A percentile compares a stretch with the other conserved stretches of the same genome.
Evolutionary conservation across 1,284 basidiomycete species (phyloP).

Genomic region (Afroboletus lepidellus): DNA sequence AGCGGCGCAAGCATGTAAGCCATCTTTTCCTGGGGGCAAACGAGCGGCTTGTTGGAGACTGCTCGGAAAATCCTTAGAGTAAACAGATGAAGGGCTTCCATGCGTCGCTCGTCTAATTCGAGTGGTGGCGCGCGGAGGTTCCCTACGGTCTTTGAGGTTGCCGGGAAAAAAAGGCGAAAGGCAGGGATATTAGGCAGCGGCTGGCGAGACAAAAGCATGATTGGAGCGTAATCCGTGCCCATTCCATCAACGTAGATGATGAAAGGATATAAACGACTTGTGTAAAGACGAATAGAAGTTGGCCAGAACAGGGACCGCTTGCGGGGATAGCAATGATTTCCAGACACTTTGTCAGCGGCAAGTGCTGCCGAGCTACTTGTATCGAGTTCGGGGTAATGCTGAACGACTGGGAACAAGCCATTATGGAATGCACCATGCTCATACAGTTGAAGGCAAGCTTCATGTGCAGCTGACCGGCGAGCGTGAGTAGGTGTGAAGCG

Average conservation of each 20-base stretch:
- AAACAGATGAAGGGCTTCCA: conserved; percentile 55
- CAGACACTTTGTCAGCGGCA: conserved; percentile 34
- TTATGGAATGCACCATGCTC: conserved; percentile 50
- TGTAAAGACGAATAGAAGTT: conserved; percentile 36
- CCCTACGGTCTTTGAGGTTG: conserved; percentile 42
- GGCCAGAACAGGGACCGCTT: conserved; percentile 65
- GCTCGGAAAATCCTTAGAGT: conserved; percentile 61
- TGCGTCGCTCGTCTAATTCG: conserved; percentile 42
- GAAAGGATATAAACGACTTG: conserved; percentile 50
- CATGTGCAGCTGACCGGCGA: conserved; percentile 55
- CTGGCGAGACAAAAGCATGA: conserved; percentile 62
- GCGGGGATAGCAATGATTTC: conserved; percentile 53
- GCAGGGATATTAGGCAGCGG: conserved; percentile 56
- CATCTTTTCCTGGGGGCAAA: conserved; percentile 51
- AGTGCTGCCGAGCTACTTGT: conserved; percentile 10
- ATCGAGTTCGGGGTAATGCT: conserved; percentile 8
- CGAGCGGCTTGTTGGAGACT: conserved; percentile 64
- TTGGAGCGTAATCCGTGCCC: conserved; percentile 46
- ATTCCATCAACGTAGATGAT: conserved; percentile 43
- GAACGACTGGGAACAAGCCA: conserved; percentile 44
- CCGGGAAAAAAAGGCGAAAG: conserved; percentile 60
- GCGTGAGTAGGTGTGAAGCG: conserved; percentile 51
- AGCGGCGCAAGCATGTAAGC: conserved; percentile 68
- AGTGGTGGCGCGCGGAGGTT: conserved; percentile 51
- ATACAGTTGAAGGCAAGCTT: conserved; percentile 52